phyloP scores from a whole-genome alignment of 805 yeast genomes.

The Starmerella asiatica region DNA sequence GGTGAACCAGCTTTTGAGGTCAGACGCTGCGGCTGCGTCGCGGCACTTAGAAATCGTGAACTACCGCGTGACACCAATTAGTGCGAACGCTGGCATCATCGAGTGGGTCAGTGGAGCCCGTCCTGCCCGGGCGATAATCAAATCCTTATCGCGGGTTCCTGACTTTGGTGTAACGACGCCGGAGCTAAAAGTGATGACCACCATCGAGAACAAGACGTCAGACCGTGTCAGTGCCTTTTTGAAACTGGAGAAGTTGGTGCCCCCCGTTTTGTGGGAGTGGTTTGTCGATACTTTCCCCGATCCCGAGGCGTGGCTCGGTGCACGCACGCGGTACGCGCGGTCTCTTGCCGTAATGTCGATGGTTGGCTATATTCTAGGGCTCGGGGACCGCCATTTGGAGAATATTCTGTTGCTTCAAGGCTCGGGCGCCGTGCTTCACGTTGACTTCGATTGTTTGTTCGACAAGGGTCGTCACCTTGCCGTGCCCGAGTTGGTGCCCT shows the following conservation, averaged over 20 bases:
- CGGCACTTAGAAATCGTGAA: conserved; percentile 60
- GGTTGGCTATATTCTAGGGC: conserved; percentile 84
- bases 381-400: conserved; percentile 95
- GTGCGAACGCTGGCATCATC: conserved; percentile 77
- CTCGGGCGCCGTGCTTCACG: conserved; percentile 75
- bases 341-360: conserved; percentile 94
- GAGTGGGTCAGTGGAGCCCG: conserved; percentile 74
- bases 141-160: conserved; percentile 22
- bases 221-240: conserved; percentile 29
- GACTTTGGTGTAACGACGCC: conserved; percentile 22
- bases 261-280: conserved; percentile 64
- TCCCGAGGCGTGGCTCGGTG: conserved; percentile 74
- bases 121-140: conserved; percentile 54
- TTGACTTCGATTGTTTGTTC: conserved; percentile 91
- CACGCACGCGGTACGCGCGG: conserved; percentile 59
- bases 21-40: conserved; percentile 58
- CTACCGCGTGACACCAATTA: conserved; percentile 78
- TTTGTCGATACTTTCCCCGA: conserved; percentile 79
- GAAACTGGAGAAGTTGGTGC: conserved; percentile 27
- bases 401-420: conserved; percentile 62
- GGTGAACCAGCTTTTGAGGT: conserved; percentile 57
- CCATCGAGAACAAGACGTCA: background rate
- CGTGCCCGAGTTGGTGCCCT: conserved; percentile 90
- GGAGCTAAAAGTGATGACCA: conserved; percentile 29
- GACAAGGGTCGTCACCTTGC: conserved; percentile 55